Evolutionary conservation across 2,329 filamentous ascomycete genomes (phyloP), one percentile per base, ranked within the genome.

Genomic region (Xylaria sp.): DNA sequence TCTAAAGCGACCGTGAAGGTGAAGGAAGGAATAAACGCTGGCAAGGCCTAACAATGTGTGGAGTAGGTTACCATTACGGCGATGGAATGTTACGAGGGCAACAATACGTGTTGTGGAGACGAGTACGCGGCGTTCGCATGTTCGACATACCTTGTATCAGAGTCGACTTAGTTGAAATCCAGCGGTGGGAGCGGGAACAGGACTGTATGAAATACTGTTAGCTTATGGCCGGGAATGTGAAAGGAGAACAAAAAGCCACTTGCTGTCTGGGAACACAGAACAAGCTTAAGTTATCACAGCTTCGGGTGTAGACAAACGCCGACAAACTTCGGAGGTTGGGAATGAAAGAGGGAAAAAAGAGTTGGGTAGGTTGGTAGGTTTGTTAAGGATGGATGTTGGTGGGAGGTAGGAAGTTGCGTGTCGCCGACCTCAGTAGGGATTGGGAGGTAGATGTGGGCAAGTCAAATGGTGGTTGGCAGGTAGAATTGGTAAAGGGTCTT

Each of bases 61-160:
- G 39, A 13, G 17, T 9, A 8, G 18, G 39, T 34, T 17, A 34
- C 38, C 44, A 34, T 20, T 7, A n/a, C 29, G 7, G 39, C 19
- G 16, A 7, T 13, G 9, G 24, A 6, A 11, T 26, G 24, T 26
- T 11, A 11, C 6, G 24, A 11, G 24, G 11, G 29, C 16, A 13
- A 13, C 29, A 3, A 34, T 7, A 34, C 16, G 29, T 13, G 29
- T 34, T 13, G 29, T 13, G 4, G 29, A 7, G 29, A 34, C 16
- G 6, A 13, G 4, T 13, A 34, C 3, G 16, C 11, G 29, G 29
- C 4, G 8, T 13, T 3, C 8, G 29, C 29, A 13, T 13, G 9
- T 13, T 34, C 6, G 29, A 57, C 57, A 52, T 64, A 68, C 65
- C 64, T 65, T 59, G 60, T 62, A 64, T 62, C 64, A 63, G 58